phyloP scores from a whole-genome alignment of 768 basidiomycete species.

The Lepiota brunneoincarnata region DNA sequence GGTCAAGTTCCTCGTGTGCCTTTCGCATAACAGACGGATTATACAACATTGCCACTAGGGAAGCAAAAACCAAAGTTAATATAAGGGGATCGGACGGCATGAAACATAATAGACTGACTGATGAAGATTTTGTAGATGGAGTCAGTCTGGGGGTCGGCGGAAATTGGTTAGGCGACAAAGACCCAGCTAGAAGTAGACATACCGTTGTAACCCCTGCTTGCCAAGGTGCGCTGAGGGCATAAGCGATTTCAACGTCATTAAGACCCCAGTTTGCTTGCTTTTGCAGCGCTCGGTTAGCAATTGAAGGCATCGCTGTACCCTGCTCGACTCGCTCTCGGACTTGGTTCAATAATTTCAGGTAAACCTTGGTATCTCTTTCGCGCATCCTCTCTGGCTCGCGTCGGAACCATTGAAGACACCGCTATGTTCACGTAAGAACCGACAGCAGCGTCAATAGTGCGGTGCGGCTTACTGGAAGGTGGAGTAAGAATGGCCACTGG shows the following conservation, averaged over 20 bases:
- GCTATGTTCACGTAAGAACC: conserved; percentile 14
- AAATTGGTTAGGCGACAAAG: background rate
- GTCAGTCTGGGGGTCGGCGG: conserved; percentile 1
- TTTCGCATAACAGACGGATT: conserved; percentile 23
- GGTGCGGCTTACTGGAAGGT: conserved; percentile 11
- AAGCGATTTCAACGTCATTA: conserved; percentile 41
- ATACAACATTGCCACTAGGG: conserved; percentile 26
- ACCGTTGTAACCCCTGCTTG: conserved; percentile 28
- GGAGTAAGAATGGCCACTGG: conserved; percentile 15
- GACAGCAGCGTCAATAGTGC: background rate
- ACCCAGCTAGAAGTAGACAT: conserved; percentile 2
- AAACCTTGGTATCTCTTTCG: conserved; percentile 20
- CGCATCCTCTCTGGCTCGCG: conserved; percentile 23
- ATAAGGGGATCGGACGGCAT: background rate
- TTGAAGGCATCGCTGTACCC: conserved; percentile 27
- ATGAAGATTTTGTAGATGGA: conserved; percentile 10
- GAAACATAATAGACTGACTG: conserved; percentile 5
- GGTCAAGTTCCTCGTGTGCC: conserved; percentile 31
- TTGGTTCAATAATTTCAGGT: conserved; percentile 22
- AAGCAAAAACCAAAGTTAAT: background rate
- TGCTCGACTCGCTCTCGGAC: conserved; percentile 20
- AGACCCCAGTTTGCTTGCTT: conserved; percentile 39
- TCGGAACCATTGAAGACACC: conserved; percentile 29
- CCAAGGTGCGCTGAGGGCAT: conserved; percentile 29
- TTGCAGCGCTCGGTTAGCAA: conserved; percentile 36